A percentile compares a stretch with the other conserved stretches of the same genome.
Conservation (phyloP, 2,329 filamentous ascomycete genomes). For the Coniochaeta prunicola region DNA sequence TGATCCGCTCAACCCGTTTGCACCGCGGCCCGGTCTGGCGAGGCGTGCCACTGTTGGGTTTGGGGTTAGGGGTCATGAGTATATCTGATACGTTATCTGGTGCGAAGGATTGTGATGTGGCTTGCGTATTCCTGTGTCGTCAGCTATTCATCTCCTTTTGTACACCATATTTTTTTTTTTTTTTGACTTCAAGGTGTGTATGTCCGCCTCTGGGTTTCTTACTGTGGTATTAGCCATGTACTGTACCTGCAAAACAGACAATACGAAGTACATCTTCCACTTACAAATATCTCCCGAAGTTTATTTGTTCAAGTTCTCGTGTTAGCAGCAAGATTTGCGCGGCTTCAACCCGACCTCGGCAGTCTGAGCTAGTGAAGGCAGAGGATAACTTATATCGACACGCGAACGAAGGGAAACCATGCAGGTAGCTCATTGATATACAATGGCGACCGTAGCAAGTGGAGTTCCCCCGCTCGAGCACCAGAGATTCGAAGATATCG, state of each 20-base stretch:
- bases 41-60: background rate
- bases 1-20: slow-evolving; percentile 1
- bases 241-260: background rate
- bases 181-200: background rate
- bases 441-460: too few species aligned
- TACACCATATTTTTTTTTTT: background rate
- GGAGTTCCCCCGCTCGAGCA: background rate
- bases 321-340: background rate
- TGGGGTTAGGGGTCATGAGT: background rate
- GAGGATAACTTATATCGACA: background rate
- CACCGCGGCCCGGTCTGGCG: background rate
- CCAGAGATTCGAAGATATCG: background rate
- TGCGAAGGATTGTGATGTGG: background rate
- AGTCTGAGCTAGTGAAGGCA: background rate
- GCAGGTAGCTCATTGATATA: background rate
- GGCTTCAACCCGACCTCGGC: background rate
- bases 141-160: background rate
- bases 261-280: background rate
- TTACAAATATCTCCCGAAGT: background rate
- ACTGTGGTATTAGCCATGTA: background rate
- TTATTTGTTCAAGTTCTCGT: background rate
- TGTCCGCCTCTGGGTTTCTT: too few species aligned
- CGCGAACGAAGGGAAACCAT: background rate
- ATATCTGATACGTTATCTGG: background rate
- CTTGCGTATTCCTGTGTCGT: background rate